Percentiles rank a stretch among this genome's conserved stretches.
Evolutionary conservation across 179 eudicot genomes (phyloP).

Genomic region (Beta lomatogona): DNA sequence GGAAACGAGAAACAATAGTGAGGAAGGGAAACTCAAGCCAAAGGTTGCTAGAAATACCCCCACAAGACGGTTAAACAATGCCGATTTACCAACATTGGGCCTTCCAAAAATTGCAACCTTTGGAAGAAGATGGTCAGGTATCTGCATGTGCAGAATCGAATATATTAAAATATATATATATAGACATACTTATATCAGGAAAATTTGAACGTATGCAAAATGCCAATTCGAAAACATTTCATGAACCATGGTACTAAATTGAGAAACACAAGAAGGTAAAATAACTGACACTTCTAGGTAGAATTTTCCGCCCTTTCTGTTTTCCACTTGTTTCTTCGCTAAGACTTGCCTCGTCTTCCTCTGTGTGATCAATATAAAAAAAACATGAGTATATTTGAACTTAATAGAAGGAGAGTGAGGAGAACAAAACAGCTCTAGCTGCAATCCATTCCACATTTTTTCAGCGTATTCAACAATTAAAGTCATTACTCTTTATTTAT

Average conservation of each 20-base stretch:
- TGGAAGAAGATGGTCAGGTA: slow-evolving; percentile 92
- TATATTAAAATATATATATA: background rate
- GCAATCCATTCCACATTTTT: background rate
- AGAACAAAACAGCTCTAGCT: background rate
- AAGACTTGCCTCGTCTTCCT: slow-evolving; percentile 47
- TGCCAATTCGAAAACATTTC: background rate
- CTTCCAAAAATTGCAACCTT: slow-evolving; percentile 91
- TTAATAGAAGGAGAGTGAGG: background rate
- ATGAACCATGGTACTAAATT: background rate
- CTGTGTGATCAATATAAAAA: slow-evolving; percentile 30
- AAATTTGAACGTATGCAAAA: background rate
- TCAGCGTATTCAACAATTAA: background rate
- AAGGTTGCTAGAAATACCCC: slow-evolving; percentile 60
- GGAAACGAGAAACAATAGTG: background rate
- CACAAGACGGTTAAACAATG: slow-evolving; percentile 91
- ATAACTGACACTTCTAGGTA: slow-evolving; percentile 51
- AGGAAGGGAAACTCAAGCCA: slow-evolving; percentile 3
- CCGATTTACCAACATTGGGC: slow-evolving; percentile 99
- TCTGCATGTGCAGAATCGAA: slow-evolving; percentile 42
- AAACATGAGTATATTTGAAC: background rate
- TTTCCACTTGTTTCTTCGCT: slow-evolving; percentile 52
- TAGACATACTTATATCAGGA: background rate
- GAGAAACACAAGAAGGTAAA: background rate
- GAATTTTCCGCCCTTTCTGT: slow-evolving; percentile 36
- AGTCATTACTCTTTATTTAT: background rate